Evolutionary conservation across 2,329 filamentous ascomycete species (phyloP).

Genomic region (Ciborinia camelliae): DNA sequence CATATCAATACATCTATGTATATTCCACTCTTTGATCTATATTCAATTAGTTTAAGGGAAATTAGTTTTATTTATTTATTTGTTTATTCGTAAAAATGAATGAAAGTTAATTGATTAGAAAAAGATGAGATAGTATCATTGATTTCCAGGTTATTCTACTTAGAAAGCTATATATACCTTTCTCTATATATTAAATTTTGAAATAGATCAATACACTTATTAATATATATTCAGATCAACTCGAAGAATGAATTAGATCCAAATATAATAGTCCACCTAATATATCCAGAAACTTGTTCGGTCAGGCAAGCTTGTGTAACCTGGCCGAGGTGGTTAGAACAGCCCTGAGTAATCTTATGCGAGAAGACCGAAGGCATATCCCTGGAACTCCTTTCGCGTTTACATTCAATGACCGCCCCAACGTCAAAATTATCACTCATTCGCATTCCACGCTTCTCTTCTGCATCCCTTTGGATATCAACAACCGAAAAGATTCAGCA

Average conservation of each 20-base stretch:
- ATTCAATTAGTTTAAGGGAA: background rate
- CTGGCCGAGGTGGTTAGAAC: background rate
- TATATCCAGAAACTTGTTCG: background rate
- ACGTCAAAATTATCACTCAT: conserved; percentile 1
- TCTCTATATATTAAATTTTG: background rate
- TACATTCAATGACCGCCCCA: conserved; percentile 1
- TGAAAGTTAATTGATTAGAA: background rate
- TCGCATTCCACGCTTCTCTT: background rate
- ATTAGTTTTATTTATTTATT: background rate
- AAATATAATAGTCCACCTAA: background rate
- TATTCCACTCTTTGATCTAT: background rate
- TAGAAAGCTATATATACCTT: background rate
- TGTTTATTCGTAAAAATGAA: too few species aligned
- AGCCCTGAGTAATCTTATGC: too few species aligned
- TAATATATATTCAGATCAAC: background rate
- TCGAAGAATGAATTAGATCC: background rate
- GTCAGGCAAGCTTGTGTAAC: conserved; percentile 8
- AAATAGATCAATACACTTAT: background rate
- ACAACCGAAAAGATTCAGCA: background rate
- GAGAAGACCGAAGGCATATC: conserved; percentile 6
- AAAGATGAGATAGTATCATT: background rate
- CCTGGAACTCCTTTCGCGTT: conserved; percentile 11
- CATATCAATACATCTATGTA: background rate
- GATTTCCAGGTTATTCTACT: too few species aligned
- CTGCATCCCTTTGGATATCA: background rate